Evolutionary conservation across 2,329 filamentous ascomycete genomes (phyloP).

Genomic region (Aaosphaeria arxii): DNA sequence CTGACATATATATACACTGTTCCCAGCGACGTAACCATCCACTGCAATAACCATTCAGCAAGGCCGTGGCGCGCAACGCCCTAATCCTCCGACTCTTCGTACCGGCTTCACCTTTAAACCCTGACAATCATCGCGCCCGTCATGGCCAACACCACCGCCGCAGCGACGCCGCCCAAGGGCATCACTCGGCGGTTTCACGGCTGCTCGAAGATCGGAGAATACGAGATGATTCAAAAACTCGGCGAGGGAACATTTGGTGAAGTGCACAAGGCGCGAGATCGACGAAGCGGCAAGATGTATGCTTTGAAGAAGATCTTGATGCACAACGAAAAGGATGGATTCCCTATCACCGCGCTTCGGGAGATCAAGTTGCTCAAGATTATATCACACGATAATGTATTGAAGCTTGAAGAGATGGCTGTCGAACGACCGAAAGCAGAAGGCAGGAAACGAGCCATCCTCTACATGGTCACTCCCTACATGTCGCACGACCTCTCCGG

Average conservation of each 20-base stretch:
- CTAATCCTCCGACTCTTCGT: background rate
- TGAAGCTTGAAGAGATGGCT: slow-evolving; percentile 92
- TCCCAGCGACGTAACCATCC: too few species aligned
- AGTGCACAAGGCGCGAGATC: slow-evolving; percentile 84
- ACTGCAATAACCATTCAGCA: background rate
- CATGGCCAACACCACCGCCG: slow-evolving; percentile 1
- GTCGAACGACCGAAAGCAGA: slow-evolving; percentile 68
- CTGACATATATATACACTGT: too few species aligned
- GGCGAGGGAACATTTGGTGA: slow-evolving; percentile 97
- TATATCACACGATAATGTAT: slow-evolving; percentile 84
- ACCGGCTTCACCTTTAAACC: too few species aligned
- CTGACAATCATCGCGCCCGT: background rate
- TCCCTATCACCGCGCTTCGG: slow-evolving; percentile 95
- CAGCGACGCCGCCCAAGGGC: slow-evolving; percentile 38
- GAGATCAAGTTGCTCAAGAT: slow-evolving; percentile 98
- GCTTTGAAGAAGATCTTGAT: slow-evolving; percentile 98
- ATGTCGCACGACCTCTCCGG: slow-evolving; percentile 99
- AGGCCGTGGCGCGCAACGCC: slow-evolving; percentile 13
- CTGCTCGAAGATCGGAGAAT: slow-evolving; percentile 79
- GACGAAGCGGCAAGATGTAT: slow-evolving; percentile 70
- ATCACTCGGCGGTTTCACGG: slow-evolving; percentile 66
- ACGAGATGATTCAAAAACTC: slow-evolving; percentile 77
- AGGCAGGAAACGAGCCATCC: slow-evolving; percentile 65
- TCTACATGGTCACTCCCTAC: slow-evolving; percentile 99
- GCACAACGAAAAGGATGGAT: slow-evolving; percentile 99